A percentile compares a stretch with the other conserved stretches of the same genome.
These are phyloP conservation scores for Cladosporium sp. DNA, from an alignment of 2,329 filamentous ascomycete species.

Conservation along the genomic window DNA sequence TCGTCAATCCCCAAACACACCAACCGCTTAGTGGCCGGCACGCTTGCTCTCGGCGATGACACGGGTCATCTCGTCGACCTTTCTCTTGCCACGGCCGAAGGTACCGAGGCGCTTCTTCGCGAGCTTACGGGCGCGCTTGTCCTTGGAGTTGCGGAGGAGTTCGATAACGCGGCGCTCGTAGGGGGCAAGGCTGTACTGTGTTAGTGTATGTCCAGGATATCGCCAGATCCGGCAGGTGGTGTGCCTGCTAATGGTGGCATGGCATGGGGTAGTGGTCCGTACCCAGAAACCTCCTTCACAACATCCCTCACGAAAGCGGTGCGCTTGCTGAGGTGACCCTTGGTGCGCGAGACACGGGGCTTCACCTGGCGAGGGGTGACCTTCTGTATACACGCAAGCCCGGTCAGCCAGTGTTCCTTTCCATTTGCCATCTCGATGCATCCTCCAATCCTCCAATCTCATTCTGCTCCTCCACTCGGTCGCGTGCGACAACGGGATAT, in stretches of 20 bases:
- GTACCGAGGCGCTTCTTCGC: slow-evolving; percentile 99
- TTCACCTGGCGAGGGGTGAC: slow-evolving; percentile 47
- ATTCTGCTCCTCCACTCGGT: background rate
- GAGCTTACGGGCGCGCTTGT: slow-evolving; percentile 98
- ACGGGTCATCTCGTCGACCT: slow-evolving; percentile 98
- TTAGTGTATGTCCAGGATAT: slow-evolving; percentile 14
- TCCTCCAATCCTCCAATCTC: background rate
- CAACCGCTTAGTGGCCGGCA: slow-evolving; percentile 57
- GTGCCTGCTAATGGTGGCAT: background rate
- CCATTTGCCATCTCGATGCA: background rate
- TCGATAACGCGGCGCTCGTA: slow-evolving; percentile 98
- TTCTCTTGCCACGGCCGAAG: slow-evolving; percentile 96
- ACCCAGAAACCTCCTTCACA: slow-evolving; percentile 97
- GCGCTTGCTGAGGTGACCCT: slow-evolving; percentile 94
- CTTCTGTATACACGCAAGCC: slow-evolving; percentile 31
- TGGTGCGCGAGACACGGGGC: slow-evolving; percentile 59
- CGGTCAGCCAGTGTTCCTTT: slow-evolving; percentile 3
- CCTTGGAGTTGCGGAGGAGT: slow-evolving; percentile 97
- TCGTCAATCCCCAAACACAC: slow-evolving; percentile 10
- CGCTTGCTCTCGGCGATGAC: slow-evolving; percentile 95
- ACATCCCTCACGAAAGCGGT: slow-evolving; percentile 96
- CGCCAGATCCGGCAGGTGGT: background rate
- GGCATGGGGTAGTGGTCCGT: slow-evolving; percentile 34
- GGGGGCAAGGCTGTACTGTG: slow-evolving; percentile 34
- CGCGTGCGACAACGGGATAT: background rate